phyloP scores from a whole-genome alignment of 257 asterid genomes.

The Echites panduratus region DNA sequence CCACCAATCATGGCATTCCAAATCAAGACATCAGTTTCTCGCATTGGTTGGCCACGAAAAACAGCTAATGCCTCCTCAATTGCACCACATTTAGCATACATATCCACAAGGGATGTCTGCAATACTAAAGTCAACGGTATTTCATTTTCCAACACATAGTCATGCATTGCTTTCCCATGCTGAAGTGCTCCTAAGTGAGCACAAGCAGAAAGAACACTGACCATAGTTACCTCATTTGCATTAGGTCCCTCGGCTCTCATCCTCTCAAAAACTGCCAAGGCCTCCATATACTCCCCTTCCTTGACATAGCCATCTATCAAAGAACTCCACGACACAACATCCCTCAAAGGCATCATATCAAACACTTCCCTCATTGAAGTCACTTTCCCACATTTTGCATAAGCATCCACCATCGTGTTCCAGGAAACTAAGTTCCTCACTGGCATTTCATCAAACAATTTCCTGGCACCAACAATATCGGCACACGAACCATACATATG shows the following conservation, averaged over 20 bases:
- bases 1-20: constrained; percentile 83
- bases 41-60: constrained; percentile 29
- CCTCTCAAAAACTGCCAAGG: constrained; percentile 33
- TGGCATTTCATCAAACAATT: constrained; percentile 57
- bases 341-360: constrained; percentile 50
- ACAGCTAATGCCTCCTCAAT: constrained; percentile 47
- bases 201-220: constrained; percentile 61
- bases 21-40: constrained; percentile 39
- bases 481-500: constrained; percentile 52
- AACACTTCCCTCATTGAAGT: constrained; percentile 43
- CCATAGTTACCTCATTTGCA: constrained; percentile 68
- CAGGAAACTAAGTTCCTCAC: constrained; percentile 47
- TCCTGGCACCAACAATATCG: too few species aligned
- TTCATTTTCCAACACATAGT: constrained; percentile 30
- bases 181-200: constrained; percentile 66
- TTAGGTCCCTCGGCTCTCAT: constrained; percentile 36
- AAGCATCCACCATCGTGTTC: constrained; percentile 67
- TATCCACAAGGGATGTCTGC: constrained; percentile 59
- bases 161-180: constrained; percentile 54
- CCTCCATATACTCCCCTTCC: constrained; percentile 38
- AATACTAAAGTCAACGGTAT: constrained; percentile 42
- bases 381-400: constrained; percentile 55
- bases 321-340: constrained; percentile 75
- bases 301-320: constrained; percentile 70
- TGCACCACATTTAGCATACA: constrained; percentile 78